A percentile compares a stretch with the other conserved stretches of the same genome.
phyloP scores from a whole-genome alignment of 2,329 filamentous ascomycete genomes.

The Lachnellula subtilissima region DNA sequence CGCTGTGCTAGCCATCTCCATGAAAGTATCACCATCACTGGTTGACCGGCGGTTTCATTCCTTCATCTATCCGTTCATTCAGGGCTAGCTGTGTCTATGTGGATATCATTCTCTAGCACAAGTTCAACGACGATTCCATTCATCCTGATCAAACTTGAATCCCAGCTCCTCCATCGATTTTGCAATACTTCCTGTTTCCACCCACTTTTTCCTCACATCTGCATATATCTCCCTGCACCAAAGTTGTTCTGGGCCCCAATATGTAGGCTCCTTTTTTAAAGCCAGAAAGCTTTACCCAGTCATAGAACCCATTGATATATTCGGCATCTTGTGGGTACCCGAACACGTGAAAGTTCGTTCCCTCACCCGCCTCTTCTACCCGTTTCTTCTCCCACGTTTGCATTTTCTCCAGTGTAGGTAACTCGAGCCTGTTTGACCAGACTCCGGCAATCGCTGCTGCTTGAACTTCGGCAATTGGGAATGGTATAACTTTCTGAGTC shows the following conservation, averaged over 20 bases:
- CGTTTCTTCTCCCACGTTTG: slow-evolving; percentile 55
- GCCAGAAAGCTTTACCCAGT: slow-evolving; percentile 50
- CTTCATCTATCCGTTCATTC: too few species aligned
- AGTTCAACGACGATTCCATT: neutral
- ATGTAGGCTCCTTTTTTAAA: slow-evolving; percentile 64
- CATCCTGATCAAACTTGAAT: slow-evolving; percentile 44
- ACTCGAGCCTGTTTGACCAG: slow-evolving; percentile 63
- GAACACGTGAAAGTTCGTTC: slow-evolving; percentile 45
- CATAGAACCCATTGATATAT: slow-evolving; percentile 65
- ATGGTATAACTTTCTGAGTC: slow-evolving; percentile 82
- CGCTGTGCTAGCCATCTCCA: too few species aligned
- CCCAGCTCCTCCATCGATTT: slow-evolving; percentile 68
- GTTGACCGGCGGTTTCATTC: too few species aligned
- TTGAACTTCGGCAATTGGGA: slow-evolving; percentile 75
- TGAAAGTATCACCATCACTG: too few species aligned
- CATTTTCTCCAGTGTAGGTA: slow-evolving; percentile 65
- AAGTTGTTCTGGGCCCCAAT: slow-evolving; percentile 65
- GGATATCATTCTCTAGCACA: too few species aligned
- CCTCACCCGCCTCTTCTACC: slow-evolving; percentile 38
- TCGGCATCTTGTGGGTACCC: slow-evolving; percentile 56
- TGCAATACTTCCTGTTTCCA: slow-evolving; percentile 58
- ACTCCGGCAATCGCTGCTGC: slow-evolving; percentile 70
- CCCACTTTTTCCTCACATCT: slow-evolving; percentile 68
- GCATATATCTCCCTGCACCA: slow-evolving; percentile 68
- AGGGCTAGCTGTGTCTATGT: too few species aligned